A percentile compares a stretch with the other conserved stretches of the same genome.
These are phyloP conservation scores for Irineochytrium annulatum DNA, from an alignment of 192 early-diverging fungal genomes.

Conservation along the genomic window DNA sequence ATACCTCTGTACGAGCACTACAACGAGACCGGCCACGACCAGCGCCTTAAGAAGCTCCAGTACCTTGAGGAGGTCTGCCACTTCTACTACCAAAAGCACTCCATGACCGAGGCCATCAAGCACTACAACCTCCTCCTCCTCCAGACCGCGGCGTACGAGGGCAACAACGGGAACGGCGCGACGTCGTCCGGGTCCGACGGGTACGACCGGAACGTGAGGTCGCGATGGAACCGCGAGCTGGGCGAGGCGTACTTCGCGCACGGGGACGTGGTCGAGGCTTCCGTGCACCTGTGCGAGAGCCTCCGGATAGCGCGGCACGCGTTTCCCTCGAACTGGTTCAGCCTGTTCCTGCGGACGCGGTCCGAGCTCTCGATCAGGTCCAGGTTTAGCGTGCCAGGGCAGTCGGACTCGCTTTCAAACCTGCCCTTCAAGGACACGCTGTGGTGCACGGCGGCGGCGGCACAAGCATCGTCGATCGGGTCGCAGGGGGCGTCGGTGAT, in stretches of 20 bases:
- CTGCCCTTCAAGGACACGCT: conserved; percentile 10
- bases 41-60: conserved; percentile 34
- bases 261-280: conserved; percentile 28
- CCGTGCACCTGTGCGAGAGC: conserved; percentile 28
- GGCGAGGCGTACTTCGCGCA: conserved; percentile 41
- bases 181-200: too few relatives aligned
- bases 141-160: conserved; percentile 10
- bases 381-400: conserved; percentile 5
- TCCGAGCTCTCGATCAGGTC: background rate
- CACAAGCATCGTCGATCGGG: too few relatives aligned
- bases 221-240: conserved; percentile 46
- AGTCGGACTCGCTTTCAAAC: conserved; percentile 20
- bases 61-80: conserved; percentile 40
- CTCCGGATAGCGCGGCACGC: conserved; percentile 30
- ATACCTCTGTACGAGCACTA: conserved; percentile 50
- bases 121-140: conserved; percentile 39
- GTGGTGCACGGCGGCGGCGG: too few relatives aligned
- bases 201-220: conserved; percentile 20
- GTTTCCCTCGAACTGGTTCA: conserved; percentile 18
- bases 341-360: background rate
- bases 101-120: conserved; percentile 39
- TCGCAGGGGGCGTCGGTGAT: too few relatives aligned
- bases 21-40: conserved; percentile 31
- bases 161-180: conserved; percentile 2
- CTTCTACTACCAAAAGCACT: conserved; percentile 37